Evolutionary conservation across 179 eudicot genomes (phyloP).

Genomic region (Gypsophila paniculata): DNA sequence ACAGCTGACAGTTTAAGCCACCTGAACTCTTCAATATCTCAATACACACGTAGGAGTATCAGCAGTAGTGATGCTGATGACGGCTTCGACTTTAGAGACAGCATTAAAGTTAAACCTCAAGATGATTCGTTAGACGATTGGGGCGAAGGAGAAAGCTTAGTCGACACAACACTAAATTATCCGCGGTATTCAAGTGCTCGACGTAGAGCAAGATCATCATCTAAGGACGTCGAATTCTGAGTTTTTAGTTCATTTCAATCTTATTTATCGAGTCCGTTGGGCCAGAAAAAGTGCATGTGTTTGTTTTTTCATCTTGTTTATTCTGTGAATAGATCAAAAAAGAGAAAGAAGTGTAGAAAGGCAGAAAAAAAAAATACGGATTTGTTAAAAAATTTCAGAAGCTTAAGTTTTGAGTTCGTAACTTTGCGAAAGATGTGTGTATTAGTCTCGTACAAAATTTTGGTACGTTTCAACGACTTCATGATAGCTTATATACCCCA

Average conservation of each 20-base stretch:
- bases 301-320: background rate
- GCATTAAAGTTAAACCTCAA: constrained; percentile 12
- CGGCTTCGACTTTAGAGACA: constrained; percentile 22
- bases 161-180: constrained; percentile 22
- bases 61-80: constrained; percentile 35
- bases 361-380: background rate
- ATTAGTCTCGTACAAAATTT: too few species aligned
- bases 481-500: too few species aligned
- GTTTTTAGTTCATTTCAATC: background rate
- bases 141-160: constrained; percentile 30
- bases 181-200: constrained; percentile 26
- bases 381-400: background rate
- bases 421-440: too few species aligned
- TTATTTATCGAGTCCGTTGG: background rate
- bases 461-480: too few species aligned
- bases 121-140: constrained; percentile 20
- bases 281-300: background rate
- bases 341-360: background rate
- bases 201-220: constrained; percentile 10
- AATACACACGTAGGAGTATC: constrained; percentile 26
- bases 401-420: too few species aligned
- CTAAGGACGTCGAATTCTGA: constrained; percentile 6
- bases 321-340: background rate
- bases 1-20: constrained; percentile 36
- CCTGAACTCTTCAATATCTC: constrained; percentile 34